Evolutionary conservation across 192 early-diverging fungal species (phyloP).

Genomic region (Backusella psychrophila): DNA sequence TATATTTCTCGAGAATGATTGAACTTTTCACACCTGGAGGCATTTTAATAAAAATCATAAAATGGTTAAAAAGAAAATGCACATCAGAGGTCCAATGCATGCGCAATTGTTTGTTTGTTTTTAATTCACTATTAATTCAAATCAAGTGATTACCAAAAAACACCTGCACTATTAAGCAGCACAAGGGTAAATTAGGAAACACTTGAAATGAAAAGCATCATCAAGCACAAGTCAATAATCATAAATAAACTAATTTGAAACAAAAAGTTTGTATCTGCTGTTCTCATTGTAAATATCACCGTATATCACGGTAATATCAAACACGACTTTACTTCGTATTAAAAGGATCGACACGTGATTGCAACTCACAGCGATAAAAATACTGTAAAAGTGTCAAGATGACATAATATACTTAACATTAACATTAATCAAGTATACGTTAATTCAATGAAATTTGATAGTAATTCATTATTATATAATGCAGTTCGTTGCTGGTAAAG

Average conservation of each 20-base stretch:
- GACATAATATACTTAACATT: background rate
- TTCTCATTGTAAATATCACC: no score
- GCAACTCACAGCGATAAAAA: background rate
- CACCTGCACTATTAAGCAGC: background rate
- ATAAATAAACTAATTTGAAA: background rate
- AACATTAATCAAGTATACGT: background rate
- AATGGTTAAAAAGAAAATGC: no score
- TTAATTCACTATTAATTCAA: constrained; percentile 1
- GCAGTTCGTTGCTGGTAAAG: background rate
- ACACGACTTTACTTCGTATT: background rate
- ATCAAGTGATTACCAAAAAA: background rate
- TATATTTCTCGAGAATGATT: no score
- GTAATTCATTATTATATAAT: no score
- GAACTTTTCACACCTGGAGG: no score
- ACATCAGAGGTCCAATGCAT: background rate
- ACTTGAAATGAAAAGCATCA: no score
- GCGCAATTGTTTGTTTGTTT: background rate
- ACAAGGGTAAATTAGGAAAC: background rate
- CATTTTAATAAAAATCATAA: no score
- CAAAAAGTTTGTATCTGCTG: no score
- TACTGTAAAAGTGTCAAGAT: background rate
- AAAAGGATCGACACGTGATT: background rate
- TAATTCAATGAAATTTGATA: no score
- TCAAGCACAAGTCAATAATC: background rate
- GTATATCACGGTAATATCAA: background rate